Evolutionary conservation across 2,329 filamentous ascomycete genomes (phyloP).

Genomic region (Metarhizium album): DNA sequence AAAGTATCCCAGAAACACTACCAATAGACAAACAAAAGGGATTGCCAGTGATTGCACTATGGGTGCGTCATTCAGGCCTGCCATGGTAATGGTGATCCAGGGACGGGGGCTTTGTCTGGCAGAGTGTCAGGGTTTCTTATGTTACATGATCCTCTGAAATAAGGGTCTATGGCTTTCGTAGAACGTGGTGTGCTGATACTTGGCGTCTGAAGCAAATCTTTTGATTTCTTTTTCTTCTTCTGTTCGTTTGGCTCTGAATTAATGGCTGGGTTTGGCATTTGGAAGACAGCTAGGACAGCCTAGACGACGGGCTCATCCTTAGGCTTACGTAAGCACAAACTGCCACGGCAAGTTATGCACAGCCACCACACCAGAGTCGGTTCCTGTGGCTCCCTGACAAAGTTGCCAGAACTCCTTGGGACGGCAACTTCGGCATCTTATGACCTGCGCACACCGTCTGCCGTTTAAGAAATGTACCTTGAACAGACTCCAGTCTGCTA

Average conservation of each 20-base stretch:
- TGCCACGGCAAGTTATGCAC: not conserved
- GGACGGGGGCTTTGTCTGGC: not conserved
- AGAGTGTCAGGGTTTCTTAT: not conserved
- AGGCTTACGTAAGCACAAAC: not conserved
- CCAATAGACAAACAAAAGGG: constrained; percentile 55
- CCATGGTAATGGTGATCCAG: constrained; percentile 19
- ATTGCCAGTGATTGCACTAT: constrained; percentile 49
- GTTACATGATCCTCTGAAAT: not conserved
- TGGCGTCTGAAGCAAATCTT: not conserved
- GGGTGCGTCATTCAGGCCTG: constrained; percentile 30
- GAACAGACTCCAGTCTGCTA: not conserved
- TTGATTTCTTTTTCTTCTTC: not conserved
- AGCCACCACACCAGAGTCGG: not conserved
- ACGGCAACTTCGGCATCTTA: not conserved
- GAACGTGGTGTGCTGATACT: not conserved
- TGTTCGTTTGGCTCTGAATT: no score
- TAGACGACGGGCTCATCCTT: not conserved
- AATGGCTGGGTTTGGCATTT: no score
- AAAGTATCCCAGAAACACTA: constrained; percentile 59
- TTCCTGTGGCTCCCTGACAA: not conserved
- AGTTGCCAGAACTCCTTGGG: not conserved
- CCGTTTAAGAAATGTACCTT: not conserved
- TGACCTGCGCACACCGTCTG: not conserved
- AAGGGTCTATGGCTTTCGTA: not conserved
- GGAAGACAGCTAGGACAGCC: no score